Evolutionary conservation across 345 rosid species (phyloP).

Genomic region (Arabis hirsuta): DNA sequence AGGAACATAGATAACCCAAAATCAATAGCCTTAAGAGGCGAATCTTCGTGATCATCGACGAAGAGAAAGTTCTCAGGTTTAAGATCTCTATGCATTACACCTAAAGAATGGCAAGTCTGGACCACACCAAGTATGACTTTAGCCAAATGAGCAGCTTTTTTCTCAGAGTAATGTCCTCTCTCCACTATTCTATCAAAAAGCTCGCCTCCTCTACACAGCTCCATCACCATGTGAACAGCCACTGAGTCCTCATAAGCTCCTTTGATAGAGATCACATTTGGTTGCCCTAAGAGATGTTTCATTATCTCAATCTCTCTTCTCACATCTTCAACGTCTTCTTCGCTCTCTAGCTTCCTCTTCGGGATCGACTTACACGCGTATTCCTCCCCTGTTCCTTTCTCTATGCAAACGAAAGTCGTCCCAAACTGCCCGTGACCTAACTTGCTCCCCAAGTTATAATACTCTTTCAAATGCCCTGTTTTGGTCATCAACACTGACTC

Average conservation of each 20-base stretch:
- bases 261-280: conserved; percentile 71
- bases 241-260: conserved; percentile 87
- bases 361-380: conserved; percentile 91
- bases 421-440: conserved; percentile 93
- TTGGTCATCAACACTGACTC: conserved; percentile 63
- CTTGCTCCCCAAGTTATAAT: conserved; percentile 68
- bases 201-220: conserved; percentile 90
- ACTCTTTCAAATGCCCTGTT: conserved; percentile 73
- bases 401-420: conserved; percentile 74
- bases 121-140: conserved; percentile 72
- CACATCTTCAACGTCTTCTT: conserved; percentile 82
- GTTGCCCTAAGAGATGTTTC: conserved; percentile 78
- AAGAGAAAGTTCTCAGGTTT: conserved; percentile 92
- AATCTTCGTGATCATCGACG: conserved; percentile 64
- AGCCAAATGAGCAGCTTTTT: conserved; percentile 72
- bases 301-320: conserved; percentile 93
- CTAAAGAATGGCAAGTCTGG: conserved; percentile 75
- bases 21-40: conserved; percentile 82
- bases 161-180: conserved; percentile 80
- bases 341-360: conserved; percentile 66
- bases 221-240: conserved; percentile 95
- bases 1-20: conserved; percentile 82
- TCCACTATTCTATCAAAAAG: conserved; percentile 83
- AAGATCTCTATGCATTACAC: conserved; percentile 86
- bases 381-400: conserved; percentile 76